phyloP scores from a whole-genome alignment of 2,329 filamentous ascomycete genomes.

The Fusarium equiseti region DNA sequence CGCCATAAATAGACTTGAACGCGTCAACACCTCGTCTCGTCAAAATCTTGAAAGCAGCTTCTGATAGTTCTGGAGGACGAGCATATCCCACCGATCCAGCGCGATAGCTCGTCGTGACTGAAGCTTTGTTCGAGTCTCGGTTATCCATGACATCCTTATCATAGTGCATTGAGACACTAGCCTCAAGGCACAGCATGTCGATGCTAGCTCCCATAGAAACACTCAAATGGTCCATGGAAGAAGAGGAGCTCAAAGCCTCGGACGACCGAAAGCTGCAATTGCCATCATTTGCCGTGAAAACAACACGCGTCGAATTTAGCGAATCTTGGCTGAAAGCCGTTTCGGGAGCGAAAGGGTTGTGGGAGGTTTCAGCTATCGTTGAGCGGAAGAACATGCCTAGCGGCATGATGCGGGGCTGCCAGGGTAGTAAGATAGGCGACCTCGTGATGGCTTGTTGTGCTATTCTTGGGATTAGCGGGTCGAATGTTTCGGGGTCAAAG shows the following conservation, averaged over 20 bases:
- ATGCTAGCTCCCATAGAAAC: neutral
- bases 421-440: neutral
- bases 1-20: neutral
- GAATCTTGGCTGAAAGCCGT: neutral
- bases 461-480: neutral
- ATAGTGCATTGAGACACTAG: neutral
- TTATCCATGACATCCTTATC: neutral
- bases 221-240: neutral
- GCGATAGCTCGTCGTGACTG: constrained; percentile 2
- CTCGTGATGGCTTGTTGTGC: neutral
- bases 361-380: neutral
- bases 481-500: neutral
- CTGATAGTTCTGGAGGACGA: neutral
- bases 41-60: neutral
- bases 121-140: neutral
- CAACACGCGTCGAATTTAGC: neutral
- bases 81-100: neutral
- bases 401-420: neutral
- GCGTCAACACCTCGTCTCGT: neutral
- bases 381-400: neutral
- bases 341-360: neutral
- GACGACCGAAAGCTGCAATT: neutral
- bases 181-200: neutral
- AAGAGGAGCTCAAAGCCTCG: neutral
- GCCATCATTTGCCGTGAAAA: neutral